These are phyloP conservation scores for Ogataea haglerorum DNA, from an alignment of 805 yeast genomes.

Conservation along the genomic window DNA sequence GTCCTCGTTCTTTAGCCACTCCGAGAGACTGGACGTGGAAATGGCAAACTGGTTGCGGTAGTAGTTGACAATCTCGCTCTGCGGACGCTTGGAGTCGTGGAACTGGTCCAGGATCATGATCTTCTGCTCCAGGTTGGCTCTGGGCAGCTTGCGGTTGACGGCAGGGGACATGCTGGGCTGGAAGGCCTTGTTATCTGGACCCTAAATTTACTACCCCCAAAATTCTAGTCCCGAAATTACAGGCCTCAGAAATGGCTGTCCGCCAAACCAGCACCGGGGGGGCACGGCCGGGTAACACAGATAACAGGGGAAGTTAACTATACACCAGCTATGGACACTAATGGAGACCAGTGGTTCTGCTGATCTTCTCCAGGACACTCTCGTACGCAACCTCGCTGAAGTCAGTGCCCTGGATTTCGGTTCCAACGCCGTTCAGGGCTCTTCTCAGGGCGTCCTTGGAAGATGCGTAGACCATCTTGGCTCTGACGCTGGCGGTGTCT, in stretches of 20 bases:
- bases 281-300: slow-evolving; percentile 11
- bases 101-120: slow-evolving; percentile 51
- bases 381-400: slow-evolving; percentile 95
- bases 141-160: slow-evolving; percentile 30
- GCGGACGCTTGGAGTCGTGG: slow-evolving; percentile 48
- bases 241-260: slow-evolving; percentile 1
- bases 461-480: slow-evolving; percentile 98
- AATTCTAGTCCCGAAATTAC: slow-evolving; percentile 6
- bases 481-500: slow-evolving; percentile 91
- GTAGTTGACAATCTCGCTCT: slow-evolving; percentile 54
- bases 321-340: slow-evolving; percentile 23
- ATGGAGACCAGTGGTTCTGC: slow-evolving; percentile 72
- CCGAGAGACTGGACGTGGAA: slow-evolving; percentile 58
- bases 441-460: slow-evolving; percentile 97
- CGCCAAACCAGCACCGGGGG: no score
- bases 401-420: slow-evolving; percentile 98
- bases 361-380: slow-evolving; percentile 83
- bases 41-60: slow-evolving; percentile 50
- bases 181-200: slow-evolving; percentile 6
- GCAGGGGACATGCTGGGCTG: slow-evolving; percentile 6
- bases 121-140: slow-evolving; percentile 60
- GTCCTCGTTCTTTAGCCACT: slow-evolving; percentile 55
- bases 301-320: slow-evolving; percentile 6
- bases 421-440: slow-evolving; percentile 89
- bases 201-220: background rate